phyloP scores from a whole-genome alignment of 768 basidiomycete genomes.

The Mycena belliarum region DNA sequence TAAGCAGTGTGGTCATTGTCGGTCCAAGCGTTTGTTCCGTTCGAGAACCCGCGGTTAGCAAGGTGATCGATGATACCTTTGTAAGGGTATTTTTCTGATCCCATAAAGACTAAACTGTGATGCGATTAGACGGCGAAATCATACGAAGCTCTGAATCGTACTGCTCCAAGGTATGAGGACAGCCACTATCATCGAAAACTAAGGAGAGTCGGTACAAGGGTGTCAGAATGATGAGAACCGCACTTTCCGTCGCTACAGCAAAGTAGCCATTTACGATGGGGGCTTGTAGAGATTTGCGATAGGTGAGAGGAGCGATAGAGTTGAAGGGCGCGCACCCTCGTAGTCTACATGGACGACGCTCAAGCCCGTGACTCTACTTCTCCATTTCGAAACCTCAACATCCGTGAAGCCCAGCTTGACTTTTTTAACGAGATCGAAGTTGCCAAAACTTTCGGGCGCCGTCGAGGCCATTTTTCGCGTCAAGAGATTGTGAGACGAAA shows the following conservation, averaged over 20 bases:
- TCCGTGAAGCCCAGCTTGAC: conserved; percentile 80
- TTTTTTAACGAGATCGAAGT: conserved; percentile 81
- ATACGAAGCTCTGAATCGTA: conserved; percentile 37
- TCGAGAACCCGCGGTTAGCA: conserved; percentile 91
- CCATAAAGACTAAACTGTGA: conserved; percentile 36
- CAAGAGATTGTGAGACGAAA: conserved; percentile 19
- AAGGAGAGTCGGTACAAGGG: not conserved
- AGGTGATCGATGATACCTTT: conserved; percentile 95
- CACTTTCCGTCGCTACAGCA: conserved; percentile 88
- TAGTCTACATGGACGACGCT: conserved; percentile 90
- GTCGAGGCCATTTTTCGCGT: conserved; percentile 31
- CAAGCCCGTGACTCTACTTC: conserved; percentile 83
- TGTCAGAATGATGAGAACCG: conserved; percentile 2
- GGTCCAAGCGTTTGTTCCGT: conserved; percentile 97
- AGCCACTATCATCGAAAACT: conserved; percentile 95
- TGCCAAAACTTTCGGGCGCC: conserved; percentile 52
- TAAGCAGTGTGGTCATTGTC: conserved; percentile 95
- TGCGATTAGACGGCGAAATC: conserved; percentile 4
- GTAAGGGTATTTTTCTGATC: conserved; percentile 92
- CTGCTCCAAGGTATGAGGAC: conserved; percentile 97
- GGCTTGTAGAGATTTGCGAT: conserved; percentile 46
- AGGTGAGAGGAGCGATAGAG: not conserved
- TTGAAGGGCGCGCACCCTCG: conserved; percentile 56
- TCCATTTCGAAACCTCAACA: conserved; percentile 84
- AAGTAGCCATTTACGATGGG: conserved; percentile 92